Evolutionary conservation across 495 filamentous ascomycete species (phyloP).

Genomic region (Penicillium robsamsonii): DNA sequence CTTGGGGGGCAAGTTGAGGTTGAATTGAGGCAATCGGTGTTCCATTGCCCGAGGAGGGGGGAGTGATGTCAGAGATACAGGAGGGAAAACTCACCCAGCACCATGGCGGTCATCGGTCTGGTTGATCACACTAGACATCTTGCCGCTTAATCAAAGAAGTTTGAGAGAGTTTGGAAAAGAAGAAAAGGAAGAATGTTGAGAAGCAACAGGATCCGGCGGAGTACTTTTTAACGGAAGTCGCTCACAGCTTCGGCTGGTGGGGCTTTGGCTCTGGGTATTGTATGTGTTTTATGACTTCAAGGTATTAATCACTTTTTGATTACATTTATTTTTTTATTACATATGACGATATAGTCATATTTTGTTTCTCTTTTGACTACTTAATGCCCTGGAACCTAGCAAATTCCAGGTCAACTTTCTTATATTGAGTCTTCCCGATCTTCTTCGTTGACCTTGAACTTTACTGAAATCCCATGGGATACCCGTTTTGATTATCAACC

Average conservation of each 20-base stretch:
- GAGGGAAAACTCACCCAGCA: constrained; percentile 59
- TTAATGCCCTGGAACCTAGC: not conserved
- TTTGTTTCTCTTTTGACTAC: not conserved
- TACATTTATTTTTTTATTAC: not conserved
- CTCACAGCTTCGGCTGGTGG: constrained; percentile 28
- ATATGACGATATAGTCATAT: constrained; percentile 5
- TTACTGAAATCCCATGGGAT: not conserved
- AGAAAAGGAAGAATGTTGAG: constrained; percentile 12
- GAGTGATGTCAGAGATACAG: constrained; percentile 49
- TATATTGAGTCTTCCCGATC: not conserved
- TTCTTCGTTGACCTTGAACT: not conserved
- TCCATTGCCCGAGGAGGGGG: constrained; percentile 29
- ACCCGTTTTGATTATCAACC: constrained; percentile 4
- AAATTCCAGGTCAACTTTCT: not conserved
- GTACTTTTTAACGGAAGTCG: constrained; percentile 36
- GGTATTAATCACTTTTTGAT: constrained; percentile 10
- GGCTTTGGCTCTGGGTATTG: constrained; percentile 22
- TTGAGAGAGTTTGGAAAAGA: constrained; percentile 19
- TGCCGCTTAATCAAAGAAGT: constrained; percentile 25
- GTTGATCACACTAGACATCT: constrained; percentile 64
- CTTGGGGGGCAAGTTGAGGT: constrained; percentile 18
- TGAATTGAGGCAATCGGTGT: constrained; percentile 20
- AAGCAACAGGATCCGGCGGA: constrained; percentile 40
- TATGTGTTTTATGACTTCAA: constrained; percentile 27
- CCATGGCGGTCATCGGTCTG: constrained; percentile 57